A percentile compares a stretch with the other conserved stretches of the same genome.
Conservation (phyloP, 139 green algal species). For the Chlamydomonas sp. region DNA sequence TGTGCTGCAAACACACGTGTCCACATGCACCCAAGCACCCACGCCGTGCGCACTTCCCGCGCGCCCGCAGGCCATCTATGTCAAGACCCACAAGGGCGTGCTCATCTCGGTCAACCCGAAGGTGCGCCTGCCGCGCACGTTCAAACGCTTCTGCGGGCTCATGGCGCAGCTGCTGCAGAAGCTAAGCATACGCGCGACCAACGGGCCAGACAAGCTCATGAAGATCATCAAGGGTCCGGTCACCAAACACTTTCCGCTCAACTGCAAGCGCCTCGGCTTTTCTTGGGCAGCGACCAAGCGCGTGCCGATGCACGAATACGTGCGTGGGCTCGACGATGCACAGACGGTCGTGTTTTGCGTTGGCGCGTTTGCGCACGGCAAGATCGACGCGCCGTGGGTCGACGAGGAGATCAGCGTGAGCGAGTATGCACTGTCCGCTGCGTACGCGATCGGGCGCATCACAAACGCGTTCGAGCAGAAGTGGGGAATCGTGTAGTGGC, state of each 20-base stretch:
- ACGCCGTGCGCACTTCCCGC: too few species aligned
- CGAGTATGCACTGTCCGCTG: slow-evolving; percentile 84
- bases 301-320: slow-evolving; percentile 45
- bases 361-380: slow-evolving; percentile 87
- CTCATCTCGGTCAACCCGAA: slow-evolving; percentile 89
- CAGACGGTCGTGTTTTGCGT: slow-evolving; percentile 77
- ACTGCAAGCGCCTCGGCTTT: slow-evolving; percentile 70
- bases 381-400: slow-evolving; percentile 70
- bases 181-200: slow-evolving; percentile 88
- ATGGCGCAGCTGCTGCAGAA: slow-evolving; percentile 98
- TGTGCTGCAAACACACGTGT: not conserved
- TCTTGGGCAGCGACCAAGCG: slow-evolving; percentile 57
- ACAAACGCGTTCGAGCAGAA: slow-evolving; percentile 84
- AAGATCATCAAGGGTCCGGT: slow-evolving; percentile 86
- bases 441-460: slow-evolving; percentile 77
- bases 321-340: slow-evolving; percentile 34
- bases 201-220: slow-evolving; percentile 92
- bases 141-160: slow-evolving; percentile 89
- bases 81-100: slow-evolving; percentile 87
- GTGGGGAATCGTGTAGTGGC: slow-evolving; percentile 66
- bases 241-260: slow-evolving; percentile 69
- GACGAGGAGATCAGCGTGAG: slow-evolving; percentile 83
- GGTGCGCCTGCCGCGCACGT: slow-evolving; percentile 88
- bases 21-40: not conserved
- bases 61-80: slow-evolving; percentile 61